A percentile compares a stretch with the other conserved stretches of the same genome.
These are phyloP conservation scores for Aspergillus homomorphus DNA, from an alignment of 495 filamentous ascomycete species.

Conservation along the genomic window DNA sequence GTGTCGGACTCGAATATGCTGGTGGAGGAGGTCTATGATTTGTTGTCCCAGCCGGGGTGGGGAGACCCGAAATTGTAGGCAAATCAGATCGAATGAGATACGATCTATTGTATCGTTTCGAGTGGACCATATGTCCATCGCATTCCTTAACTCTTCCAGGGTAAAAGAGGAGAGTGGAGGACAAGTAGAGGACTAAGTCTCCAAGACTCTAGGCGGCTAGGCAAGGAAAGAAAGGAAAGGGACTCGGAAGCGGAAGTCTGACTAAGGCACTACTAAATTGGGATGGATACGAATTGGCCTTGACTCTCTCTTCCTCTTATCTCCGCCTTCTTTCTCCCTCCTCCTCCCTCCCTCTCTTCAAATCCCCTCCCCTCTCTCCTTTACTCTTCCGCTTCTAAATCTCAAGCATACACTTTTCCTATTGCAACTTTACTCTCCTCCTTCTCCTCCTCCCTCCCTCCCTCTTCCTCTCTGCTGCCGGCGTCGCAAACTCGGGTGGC, in stretches of 20 bases:
- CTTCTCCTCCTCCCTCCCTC: background rate
- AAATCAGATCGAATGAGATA: background rate
- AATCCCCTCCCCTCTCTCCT: background rate
- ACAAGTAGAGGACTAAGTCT: too few relatives aligned
- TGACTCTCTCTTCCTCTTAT: slow-evolving; percentile 9
- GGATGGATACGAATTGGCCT: background rate
- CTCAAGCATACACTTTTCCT: background rate
- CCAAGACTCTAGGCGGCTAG: background rate
- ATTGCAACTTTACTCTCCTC: background rate
- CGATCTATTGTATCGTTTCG: background rate
- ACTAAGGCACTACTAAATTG: background rate
- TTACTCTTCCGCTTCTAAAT: background rate
- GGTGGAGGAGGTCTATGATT: slow-evolving; percentile 45
- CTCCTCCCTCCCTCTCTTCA: background rate
- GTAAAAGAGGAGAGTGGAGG: background rate
- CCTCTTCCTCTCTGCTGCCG: slow-evolving; percentile 3
- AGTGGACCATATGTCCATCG: too few relatives aligned
- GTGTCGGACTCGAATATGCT: slow-evolving; percentile 37
- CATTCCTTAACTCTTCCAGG: background rate
- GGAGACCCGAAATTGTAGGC: slow-evolving; percentile 23
- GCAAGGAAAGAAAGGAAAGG: too few relatives aligned
- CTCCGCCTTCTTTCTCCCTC: background rate
- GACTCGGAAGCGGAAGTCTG: too few relatives aligned
- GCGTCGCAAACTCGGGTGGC: slow-evolving; percentile 23
- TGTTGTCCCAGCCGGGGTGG: slow-evolving; percentile 44